Conservation (phyloP, 345 rosid genomes). For the Durio zibethinus region DNA sequence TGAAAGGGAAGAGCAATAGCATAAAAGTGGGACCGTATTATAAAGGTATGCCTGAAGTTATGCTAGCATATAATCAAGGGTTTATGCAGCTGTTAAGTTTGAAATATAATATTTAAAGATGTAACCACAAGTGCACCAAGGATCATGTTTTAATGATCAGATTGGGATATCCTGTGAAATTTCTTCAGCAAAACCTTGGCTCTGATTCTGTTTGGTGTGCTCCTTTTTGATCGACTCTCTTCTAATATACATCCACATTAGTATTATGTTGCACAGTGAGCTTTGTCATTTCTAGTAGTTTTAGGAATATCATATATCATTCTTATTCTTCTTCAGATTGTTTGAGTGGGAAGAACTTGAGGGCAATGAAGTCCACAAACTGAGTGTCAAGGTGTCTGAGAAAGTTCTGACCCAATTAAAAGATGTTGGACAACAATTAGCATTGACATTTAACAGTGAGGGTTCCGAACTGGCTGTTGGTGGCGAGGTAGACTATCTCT, state of each 20-base stretch:
- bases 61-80: neutral
- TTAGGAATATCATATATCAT: neutral
- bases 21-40: neutral
- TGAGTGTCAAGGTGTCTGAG: constrained; percentile 47
- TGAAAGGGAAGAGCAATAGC: neutral
- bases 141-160: neutral
- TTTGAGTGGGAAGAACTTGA: constrained; percentile 62
- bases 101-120: neutral
- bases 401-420: constrained; percentile 49
- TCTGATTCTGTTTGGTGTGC: neutral
- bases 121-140: neutral
- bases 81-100: neutral
- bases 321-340: constrained; percentile 42
- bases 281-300: neutral
- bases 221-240: neutral
- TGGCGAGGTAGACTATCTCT: constrained; percentile 61
- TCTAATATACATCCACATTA: neutral
- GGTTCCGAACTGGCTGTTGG: constrained; percentile 74
- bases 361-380: constrained; percentile 36
- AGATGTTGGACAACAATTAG: constrained; percentile 71
- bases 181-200: neutral
- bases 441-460: constrained; percentile 64
- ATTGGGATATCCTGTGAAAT: neutral
- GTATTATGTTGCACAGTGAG: neutral
- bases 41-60: neutral